Evolutionary conservation across 202 grass and related monocot species (phyloP), one percentile per base, ranked within the genome.

Genomic region (Alloteropsis angusta): DNA sequence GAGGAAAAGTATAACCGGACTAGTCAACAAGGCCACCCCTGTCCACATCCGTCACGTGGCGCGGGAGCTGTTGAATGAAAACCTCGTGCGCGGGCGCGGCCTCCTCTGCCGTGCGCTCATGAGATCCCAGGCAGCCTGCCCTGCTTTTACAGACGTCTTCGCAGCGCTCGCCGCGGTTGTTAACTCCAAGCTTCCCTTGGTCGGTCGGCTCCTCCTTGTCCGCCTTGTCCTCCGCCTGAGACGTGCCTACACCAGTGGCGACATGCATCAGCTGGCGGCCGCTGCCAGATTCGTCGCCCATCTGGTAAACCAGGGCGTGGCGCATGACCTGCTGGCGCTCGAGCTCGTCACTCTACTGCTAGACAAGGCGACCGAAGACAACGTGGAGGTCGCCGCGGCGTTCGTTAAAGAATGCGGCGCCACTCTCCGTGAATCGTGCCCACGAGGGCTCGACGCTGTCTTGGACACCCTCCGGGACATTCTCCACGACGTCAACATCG

Each of bases 21-120:
- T 80, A 0, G 77, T 80, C 25, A 80, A 80, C 45, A 80, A 70
- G 65, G 62, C 30, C 0, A 70, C 7, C 38, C 17, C 77, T 7
- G 65, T 41, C 65, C 71, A 60, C 78, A 7, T 60, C 54, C 78
- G 54, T 2, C 65, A 71, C 65, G 65, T 80, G 17, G 4, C 36
- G 0, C 19, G 30, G 6, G 43, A 64, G 59, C 74, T 77, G 10
- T 44, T 77, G 1, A 11, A 50, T 37, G 65, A 69, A 65, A 46
- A 91, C 42, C 42, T 44, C 10, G 42, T 44, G 42, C 42, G 42
- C 9, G 42, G 42, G 42, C 42, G 42, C 42, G 42, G 42, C 42
- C 42, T 44, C 10, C 42, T 44, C 42, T 44, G 42, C 42, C 42
- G 42, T 11, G 42, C 42, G 10, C 42, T 44, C 42, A 12, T 44